Percentiles rank a stretch among this genome's conserved stretches.
phyloP scores from a whole-genome alignment of 2,329 filamentous ascomycete species.

The Zasmidium cellare region DNA sequence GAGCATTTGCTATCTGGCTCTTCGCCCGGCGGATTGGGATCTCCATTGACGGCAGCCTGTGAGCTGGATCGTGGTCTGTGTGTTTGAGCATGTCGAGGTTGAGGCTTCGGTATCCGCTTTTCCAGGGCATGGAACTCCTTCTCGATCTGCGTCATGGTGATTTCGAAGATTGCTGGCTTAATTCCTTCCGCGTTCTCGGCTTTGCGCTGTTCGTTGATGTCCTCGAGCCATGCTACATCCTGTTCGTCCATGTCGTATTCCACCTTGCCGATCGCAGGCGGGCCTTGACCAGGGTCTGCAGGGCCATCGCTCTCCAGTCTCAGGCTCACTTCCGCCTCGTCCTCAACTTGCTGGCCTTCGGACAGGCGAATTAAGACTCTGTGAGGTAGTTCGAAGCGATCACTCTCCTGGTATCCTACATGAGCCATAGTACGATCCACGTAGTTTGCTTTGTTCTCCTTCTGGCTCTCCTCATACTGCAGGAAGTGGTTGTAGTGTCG shows the following conservation, averaged over 20 bases:
- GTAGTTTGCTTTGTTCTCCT: constrained; percentile 77
- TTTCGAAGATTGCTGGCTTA: constrained; percentile 92
- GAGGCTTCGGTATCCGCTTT: constrained; percentile 94
- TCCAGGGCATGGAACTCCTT: constrained; percentile 97
- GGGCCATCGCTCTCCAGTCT: constrained; percentile 57
- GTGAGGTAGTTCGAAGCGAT: constrained; percentile 79
- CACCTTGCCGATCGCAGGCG: constrained; percentile 67
- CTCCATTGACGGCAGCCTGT: constrained; percentile 91
- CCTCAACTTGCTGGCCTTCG: constrained; percentile 64
- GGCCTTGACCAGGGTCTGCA: constrained; percentile 54
- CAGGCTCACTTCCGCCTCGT: constrained; percentile 56
- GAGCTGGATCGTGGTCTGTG: constrained; percentile 91
- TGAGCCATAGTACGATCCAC: constrained; percentile 96
- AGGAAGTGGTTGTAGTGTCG: constrained; percentile 77
- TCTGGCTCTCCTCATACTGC: constrained; percentile 79
- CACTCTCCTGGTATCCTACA: constrained; percentile 93
- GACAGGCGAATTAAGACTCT: constrained; percentile 65
- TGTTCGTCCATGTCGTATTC: constrained; percentile 99
- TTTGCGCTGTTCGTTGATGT: constrained; percentile 75
- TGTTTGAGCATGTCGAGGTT: constrained; percentile 92
- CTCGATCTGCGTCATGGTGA: constrained; percentile 97
- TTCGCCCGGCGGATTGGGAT: constrained; percentile 76
- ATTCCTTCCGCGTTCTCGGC: constrained; percentile 75
- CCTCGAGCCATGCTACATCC: constrained; percentile 92
- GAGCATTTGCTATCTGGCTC: constrained; percentile 97